Base-by-base conservation (phyloP, 192 early-diverging fungal genomes). In the Linnemannia elongata region DNA sequence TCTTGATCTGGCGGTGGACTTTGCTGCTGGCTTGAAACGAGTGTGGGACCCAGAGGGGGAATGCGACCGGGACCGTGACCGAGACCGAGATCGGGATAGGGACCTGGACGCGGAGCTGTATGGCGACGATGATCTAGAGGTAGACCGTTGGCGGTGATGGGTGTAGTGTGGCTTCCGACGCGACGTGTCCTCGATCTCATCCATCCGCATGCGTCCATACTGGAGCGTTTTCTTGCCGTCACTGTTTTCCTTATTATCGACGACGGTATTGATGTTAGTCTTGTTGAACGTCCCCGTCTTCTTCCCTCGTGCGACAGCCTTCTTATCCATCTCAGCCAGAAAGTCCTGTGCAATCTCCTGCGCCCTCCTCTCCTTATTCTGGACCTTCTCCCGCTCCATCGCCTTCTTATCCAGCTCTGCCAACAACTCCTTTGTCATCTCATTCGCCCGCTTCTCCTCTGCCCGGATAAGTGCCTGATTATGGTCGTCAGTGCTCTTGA, bases 401-500 rank as follows among this genome's bases (percentile, higher is more conserved):
- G 68, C 71, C 35, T 55, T 52, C 57, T 69, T 72, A n/a, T 89
- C 83, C 69, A 82, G 76, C 57, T 82, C 74, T 17, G 82, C 79
- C 8, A 85, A 78, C 76, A 85, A 36, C 42, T 82, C 81, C 38
- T 74, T 82, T 35, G 81, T 70, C 66, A 77, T 75, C 39, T 88
- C 82, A 5, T 82, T 80, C 4, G 89, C 91, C n/a, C 88, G 78
- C 70, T 88, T 90, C 77, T 92, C 90, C 30, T 88, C 86, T 4
- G 88, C 82, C 35, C 79, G 85, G 60, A 93, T 91, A 17, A 92
- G 78, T 6, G 88, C 80, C 66, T 93, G 88, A 42, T 93, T 93
- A 72, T 93, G 92, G 55, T 79, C 75, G 69, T 92, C 90, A 0
- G 91, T 92, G 66, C 83, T 90, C 76, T 91, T 92, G 49, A 93